Base-by-base conservation (phyloP, 371 early-diverging fungal genomes). In the Lichtheimia ornata region DNA sequence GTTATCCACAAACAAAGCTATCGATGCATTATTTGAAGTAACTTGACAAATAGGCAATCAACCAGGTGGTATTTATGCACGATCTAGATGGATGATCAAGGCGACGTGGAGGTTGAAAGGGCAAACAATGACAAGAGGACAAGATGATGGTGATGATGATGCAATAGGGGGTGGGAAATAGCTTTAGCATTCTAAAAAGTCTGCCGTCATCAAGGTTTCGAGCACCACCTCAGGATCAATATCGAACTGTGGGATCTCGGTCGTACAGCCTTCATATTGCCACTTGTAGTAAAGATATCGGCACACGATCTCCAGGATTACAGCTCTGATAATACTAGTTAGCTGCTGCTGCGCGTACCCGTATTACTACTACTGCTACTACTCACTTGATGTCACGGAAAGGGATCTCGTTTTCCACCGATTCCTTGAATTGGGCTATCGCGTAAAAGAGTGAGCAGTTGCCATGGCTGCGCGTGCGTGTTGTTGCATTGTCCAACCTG, bases 201-300 rank as follows among this genome's bases (percentile, higher is more conserved):
- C 97, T 0, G 97, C 93, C 7, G 95, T 95, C 94, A 95, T 95
- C 40, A 97, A 72, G n/a, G 95, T 82, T 65, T 97, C 97, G 59
- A 96, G 70, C 0, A 94, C 93, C 15, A 93, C 74, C 63, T 95
- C 94, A 22, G 92, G 86, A 40, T 96, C 98, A 51, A 97, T 90
- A 22, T 78, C 78, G 69, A 97, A 97, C 62, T 93, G 92, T 18
- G 98, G 97, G 22, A 96, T 90, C 51, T 93, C 90, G 20, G 82
- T 86, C 7, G 80, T 76, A 13, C 88, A 83, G 44, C 84, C 85
- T 57, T 81, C 77, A 54, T 88, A 88, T 47, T 87, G 80, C 69
- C 82, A 79, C 66, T 90, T 93, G 73, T 89, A 94, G 71, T 92
- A 89, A 49, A 97, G 83, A 71, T 97, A 97, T 63, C 91, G 84